phyloP scores from a whole-genome alignment of 306 rosid genomes.

The Carpinus viminea region DNA sequence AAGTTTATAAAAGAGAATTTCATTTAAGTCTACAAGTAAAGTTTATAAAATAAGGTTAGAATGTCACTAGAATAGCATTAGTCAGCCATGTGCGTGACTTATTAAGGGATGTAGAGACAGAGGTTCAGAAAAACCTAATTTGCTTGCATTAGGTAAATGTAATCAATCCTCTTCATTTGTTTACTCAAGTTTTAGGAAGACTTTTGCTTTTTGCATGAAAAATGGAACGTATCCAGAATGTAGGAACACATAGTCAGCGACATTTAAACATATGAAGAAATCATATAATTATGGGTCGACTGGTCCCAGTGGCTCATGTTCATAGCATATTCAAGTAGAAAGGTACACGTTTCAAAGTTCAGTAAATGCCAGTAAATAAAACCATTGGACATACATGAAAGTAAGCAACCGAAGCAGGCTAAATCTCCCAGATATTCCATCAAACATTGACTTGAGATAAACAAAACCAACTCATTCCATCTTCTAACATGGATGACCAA shows the following conservation, averaged over 20 bases:
- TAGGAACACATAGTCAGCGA: too few species aligned
- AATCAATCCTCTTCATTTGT: too few species aligned
- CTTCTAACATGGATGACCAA: neutral
- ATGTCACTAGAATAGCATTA: neutral
- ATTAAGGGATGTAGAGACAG: neutral
- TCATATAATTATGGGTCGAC: neutral
- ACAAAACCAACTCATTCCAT: neutral
- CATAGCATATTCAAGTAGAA: neutral
- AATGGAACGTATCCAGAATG: neutral
- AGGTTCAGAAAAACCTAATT: neutral
- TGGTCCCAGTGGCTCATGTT: neutral
- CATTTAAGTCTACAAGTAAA: neutral
- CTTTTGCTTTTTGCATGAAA: neutral
- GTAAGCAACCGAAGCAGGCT: neutral
- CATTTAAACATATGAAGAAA: neutral
- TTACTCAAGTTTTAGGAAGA: too few species aligned
- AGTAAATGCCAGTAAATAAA: slow-evolving; percentile 4
- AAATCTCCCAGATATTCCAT: neutral
- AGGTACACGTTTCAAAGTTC: neutral
- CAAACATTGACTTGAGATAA: slow-evolving; percentile 4
- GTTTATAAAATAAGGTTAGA: neutral
- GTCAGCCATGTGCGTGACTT: neutral
- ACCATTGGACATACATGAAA: neutral
- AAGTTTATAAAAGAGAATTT: neutral
- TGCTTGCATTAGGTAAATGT: neutral